Evolutionary conservation across 2,329 filamentous ascomycete genomes (phyloP).

Genomic region (Diaporthe caulivora): DNA sequence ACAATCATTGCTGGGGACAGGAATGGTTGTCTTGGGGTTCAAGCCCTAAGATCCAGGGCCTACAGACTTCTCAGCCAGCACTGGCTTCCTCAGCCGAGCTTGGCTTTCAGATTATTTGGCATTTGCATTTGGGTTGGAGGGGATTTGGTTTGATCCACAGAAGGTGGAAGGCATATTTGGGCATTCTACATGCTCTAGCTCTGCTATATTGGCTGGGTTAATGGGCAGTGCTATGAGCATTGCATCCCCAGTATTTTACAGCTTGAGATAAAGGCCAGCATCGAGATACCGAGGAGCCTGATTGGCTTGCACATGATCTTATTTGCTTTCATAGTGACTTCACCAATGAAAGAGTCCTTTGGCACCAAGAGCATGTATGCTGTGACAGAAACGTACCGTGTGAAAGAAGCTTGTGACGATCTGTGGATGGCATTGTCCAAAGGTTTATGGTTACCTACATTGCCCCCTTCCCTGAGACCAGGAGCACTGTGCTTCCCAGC

Average conservation of each 20-base stretch:
- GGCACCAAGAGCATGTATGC: neutral
- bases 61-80: neutral
- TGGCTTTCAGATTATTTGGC: neutral
- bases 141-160: neutral
- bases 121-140: neutral
- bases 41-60: neutral
- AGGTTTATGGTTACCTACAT: neutral
- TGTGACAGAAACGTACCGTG: neutral
- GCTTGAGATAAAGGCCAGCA: neutral
- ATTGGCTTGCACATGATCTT: slow-evolving; percentile 1
- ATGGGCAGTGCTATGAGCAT: neutral
- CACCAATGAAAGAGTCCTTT: neutral
- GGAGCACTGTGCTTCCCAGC: slow-evolving; percentile 85
- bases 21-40: neutral
- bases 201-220: neutral
- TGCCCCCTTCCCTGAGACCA: slow-evolving; percentile 74
- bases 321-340: slow-evolving; percentile 4
- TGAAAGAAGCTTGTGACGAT: neutral
- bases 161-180: neutral
- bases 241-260: neutral
- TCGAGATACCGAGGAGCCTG: neutral
- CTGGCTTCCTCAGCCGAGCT: neutral
- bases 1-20: neutral
- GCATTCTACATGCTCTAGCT: neutral
- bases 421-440: neutral